phyloP scores from a whole-genome alignment of 495 filamentous ascomycete genomes.

The Podospora australis region DNA sequence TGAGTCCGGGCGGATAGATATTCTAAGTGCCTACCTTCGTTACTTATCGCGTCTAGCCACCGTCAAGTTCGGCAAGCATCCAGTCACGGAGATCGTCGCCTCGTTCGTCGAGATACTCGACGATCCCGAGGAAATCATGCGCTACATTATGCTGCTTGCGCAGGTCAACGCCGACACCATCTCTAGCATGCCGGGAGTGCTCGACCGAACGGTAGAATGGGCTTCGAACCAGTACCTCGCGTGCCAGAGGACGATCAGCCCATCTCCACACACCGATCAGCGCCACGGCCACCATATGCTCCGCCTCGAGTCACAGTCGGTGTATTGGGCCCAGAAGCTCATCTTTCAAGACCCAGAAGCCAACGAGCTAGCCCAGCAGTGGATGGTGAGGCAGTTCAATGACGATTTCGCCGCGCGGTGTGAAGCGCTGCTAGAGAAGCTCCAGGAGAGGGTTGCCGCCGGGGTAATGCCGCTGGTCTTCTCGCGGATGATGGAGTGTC shows the following conservation, averaged over 20 bases:
- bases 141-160: conserved; percentile 20
- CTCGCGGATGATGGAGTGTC: conserved; percentile 17
- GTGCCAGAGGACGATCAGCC: conserved; percentile 14
- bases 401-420: conserved; percentile 11
- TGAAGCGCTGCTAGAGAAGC: conserved; percentile 5
- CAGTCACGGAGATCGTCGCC: conserved; percentile 16
- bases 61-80: conserved; percentile 22
- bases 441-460: neutral
- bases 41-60: conserved; percentile 15
- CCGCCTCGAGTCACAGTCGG: conserved; percentile 19
- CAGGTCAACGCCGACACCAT: conserved; percentile 23
- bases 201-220: conserved; percentile 19
- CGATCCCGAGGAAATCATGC: conserved; percentile 21
- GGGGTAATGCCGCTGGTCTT: conserved; percentile 9
- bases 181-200: conserved; percentile 6
- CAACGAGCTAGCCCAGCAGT: conserved; percentile 18
- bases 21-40: conserved; percentile 20
- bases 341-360: conserved; percentile 15
- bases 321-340: conserved; percentile 27
- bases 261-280: neutral
- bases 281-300: conserved; percentile 18
- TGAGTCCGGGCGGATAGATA: conserved; percentile 16
- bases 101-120: conserved; percentile 17
- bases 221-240: conserved; percentile 22
- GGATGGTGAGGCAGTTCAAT: conserved; percentile 15